Evolutionary conservation across 2,329 filamentous ascomycete genomes (phyloP), one percentile per base, ranked within the genome.

Genomic region (Macrophomina tecta): DNA sequence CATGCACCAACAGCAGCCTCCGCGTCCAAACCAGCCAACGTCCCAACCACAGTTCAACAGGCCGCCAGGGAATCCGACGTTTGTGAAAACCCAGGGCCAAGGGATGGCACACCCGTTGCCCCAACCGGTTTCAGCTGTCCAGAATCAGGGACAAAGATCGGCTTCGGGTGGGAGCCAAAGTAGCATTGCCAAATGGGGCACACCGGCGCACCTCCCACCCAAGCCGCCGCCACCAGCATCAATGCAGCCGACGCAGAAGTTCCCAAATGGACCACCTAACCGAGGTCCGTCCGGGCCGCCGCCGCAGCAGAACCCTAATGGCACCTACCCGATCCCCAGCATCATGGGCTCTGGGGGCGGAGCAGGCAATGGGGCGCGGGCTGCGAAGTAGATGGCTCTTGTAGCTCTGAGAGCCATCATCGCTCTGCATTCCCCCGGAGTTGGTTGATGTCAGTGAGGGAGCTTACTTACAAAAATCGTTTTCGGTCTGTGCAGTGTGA

Each of bases 121-220:
- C 40, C 69, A 71, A 48, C 74, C 74, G 48, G 69, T 72, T 5
- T 72, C 67, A 40, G 58, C 73, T 4, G 68, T 68, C 16, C 75
- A 76, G 38, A 58, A 70, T 23, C 67, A 70, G 34, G 49, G 48
- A 69, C 72, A 28, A 56, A 69, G 45, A 61, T 66, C 66, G 34
- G 68, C 73, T 6, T 71, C 73, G n/a, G 68, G 73, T 18, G 71
- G 73, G 32, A 74, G 73, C 65, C 79, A 81, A 67, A 84, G 80
- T 72, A 83, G 82, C 70, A 83, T 86, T 64, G 83, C 84, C n/a
- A 86, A 86, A 70, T 87, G 83, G 76, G 85, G 84, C 36, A 83
- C 84, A 38, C 82, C 84, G 5, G 77, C 84, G 16, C 83, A 84
- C 61, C 76, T 87, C 51, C 85, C 85, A 55, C 81, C 84, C 9